phyloP scores from a whole-genome alignment of 495 filamentous ascomycete species.

The Aspergillus cavernicola region DNA sequence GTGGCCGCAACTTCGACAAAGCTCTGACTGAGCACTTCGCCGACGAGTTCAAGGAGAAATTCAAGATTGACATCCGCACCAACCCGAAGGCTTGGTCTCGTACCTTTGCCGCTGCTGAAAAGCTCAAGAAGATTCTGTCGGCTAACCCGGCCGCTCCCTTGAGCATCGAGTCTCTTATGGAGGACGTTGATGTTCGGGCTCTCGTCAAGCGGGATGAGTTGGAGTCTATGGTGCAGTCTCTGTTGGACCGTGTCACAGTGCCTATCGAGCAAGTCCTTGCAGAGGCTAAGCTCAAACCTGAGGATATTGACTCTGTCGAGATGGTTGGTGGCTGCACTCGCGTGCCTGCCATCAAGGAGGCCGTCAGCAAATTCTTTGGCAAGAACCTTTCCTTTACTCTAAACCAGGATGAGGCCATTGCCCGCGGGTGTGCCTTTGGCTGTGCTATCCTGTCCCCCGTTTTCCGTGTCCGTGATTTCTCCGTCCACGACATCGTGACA shows the following conservation, averaged over 20 bases:
- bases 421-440: slow-evolving; percentile 94
- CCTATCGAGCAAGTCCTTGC: slow-evolving; percentile 87
- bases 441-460: slow-evolving; percentile 97
- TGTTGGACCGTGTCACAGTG: slow-evolving; percentile 67
- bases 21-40: slow-evolving; percentile 92
- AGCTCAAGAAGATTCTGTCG: slow-evolving; percentile 98
- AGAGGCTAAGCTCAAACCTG: slow-evolving; percentile 81
- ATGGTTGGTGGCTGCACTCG: slow-evolving; percentile 93
- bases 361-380: slow-evolving; percentile 83
- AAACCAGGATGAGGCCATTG: slow-evolving; percentile 97
- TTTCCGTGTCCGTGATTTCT: slow-evolving; percentile 98
- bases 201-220: slow-evolving; percentile 94
- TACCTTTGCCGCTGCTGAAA: slow-evolving; percentile 84
- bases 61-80: slow-evolving; percentile 82
- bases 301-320: slow-evolving; percentile 93
- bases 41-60: slow-evolving; percentile 90
- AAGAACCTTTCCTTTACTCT: slow-evolving; percentile 93
- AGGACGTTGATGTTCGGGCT: slow-evolving; percentile 85
- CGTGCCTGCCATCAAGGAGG: slow-evolving; percentile 88
- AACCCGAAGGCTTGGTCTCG: slow-evolving; percentile 87
- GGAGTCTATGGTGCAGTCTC: slow-evolving; percentile 82
- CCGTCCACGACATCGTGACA: slow-evolving; percentile 93
- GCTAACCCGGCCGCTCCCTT: slow-evolving; percentile 92
- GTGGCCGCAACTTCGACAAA: slow-evolving; percentile 95
- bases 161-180: slow-evolving; percentile 98